Evolutionary conservation across 345 rosid species (phyloP).

Genomic region (Populus nigra): DNA sequence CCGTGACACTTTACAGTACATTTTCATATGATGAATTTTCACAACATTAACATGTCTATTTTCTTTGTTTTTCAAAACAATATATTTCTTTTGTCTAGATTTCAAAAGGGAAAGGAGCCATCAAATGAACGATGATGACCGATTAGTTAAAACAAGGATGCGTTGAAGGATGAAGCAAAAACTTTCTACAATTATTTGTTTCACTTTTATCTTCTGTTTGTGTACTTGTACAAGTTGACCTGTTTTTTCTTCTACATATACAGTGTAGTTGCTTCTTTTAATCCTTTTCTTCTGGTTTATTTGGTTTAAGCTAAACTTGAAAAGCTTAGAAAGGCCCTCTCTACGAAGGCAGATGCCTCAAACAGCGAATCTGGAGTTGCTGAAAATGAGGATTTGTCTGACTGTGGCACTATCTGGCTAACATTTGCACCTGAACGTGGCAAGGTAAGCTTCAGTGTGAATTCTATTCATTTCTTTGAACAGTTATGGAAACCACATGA

Average conservation of each 20-base stretch:
- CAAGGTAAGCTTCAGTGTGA: slow-evolving; percentile 48
- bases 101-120: not conserved
- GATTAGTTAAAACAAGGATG: not conserved
- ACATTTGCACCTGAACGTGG: slow-evolving; percentile 61
- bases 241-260: not conserved
- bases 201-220: not conserved
- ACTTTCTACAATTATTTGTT: not conserved
- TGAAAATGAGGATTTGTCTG: slow-evolving; percentile 60
- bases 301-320: slow-evolving; percentile 80
- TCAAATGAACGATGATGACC: not conserved
- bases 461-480: not conserved
- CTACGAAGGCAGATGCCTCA: slow-evolving; percentile 42
- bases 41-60: not conserved
- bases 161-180: not conserved
- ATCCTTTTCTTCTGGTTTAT: not conserved
- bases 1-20: not conserved
- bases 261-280: not conserved
- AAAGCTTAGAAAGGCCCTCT: slow-evolving; percentile 60
- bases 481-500: not conserved
- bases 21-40: slow-evolving; percentile 3
- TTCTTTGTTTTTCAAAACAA: not conserved
- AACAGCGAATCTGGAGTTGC: slow-evolving; percentile 41
- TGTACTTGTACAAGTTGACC: not conserved
- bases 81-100: not conserved
- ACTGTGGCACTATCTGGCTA: slow-evolving; percentile 64